Evolutionary conservation across 139 green algal species (phyloP).

Genomic region (Diplosphaera chodatii): DNA sequence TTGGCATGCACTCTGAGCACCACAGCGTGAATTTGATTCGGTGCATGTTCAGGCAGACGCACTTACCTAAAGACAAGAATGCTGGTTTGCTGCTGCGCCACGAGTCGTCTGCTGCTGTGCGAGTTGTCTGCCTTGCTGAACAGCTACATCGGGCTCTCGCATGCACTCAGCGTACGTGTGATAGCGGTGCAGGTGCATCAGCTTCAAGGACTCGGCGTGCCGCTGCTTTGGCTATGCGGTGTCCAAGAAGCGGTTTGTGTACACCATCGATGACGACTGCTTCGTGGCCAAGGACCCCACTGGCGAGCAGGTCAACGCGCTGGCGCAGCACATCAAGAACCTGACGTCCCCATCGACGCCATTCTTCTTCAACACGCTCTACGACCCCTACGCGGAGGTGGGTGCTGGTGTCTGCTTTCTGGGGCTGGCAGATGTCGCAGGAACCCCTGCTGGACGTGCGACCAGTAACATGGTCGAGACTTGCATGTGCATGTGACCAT

Average conservation of each 20-base stretch:
- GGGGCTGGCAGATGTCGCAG: neutral
- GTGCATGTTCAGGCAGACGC: too few relatives aligned
- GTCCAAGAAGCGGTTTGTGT: conserved; percentile 93
- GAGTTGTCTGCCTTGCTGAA: too few relatives aligned
- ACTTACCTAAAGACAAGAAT: too few relatives aligned
- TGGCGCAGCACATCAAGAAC: conserved; percentile 95
- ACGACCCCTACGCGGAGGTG: conserved; percentile 80
- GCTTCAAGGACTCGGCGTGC: conserved; percentile 93
- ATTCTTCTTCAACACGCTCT: conserved; percentile 98
- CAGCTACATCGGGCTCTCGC: neutral
- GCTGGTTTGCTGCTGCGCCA: too few relatives aligned
- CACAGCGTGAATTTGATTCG: too few relatives aligned
- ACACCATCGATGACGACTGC: conserved; percentile 96
- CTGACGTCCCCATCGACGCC: conserved; percentile 86
- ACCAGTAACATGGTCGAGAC: too few relatives aligned
- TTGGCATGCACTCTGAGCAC: too few relatives aligned
- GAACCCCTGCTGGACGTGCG: too few relatives aligned
- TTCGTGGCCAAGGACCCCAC: conserved; percentile 77
- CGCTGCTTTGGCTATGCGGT: conserved; percentile 92
- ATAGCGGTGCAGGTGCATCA: conserved; percentile 63
- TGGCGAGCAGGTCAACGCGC: conserved; percentile 84
- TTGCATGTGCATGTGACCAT: too few relatives aligned
- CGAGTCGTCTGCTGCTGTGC: too few relatives aligned
- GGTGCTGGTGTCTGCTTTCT: neutral
- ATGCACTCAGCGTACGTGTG: neutral